Conservation (phyloP, 148 eudicot species). For the Polygonum aviculare region DNA sequence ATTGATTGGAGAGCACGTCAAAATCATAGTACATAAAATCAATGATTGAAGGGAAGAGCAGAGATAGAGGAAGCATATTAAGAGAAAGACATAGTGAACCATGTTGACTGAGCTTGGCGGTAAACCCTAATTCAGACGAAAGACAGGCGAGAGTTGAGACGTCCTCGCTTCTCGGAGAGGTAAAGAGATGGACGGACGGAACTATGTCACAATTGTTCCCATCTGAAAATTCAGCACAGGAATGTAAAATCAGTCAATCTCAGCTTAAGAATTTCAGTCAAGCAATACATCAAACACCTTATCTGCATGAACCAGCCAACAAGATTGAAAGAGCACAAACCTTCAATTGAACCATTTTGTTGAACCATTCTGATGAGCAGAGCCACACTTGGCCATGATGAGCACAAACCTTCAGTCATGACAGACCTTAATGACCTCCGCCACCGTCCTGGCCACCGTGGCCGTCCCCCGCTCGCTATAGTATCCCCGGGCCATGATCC, state of each 20-base stretch:
- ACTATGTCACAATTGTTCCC: no score
- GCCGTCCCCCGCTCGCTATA: conserved; percentile 84
- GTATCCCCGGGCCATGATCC: conserved; percentile 85
- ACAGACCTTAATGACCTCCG: conserved; percentile 75
- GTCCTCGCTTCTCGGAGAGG: not conserved
- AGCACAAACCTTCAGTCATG: conserved; percentile 30
- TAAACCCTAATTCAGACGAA: conserved; percentile 1
- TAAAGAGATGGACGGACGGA: not conserved
- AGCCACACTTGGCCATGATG: no score
- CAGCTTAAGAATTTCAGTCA: no score
- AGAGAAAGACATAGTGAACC: conserved; percentile 10
- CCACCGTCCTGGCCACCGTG: conserved; percentile 55
- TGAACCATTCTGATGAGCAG: no score
- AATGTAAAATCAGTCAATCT: no score
- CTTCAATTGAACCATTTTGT: no score
- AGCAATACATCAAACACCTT: no score
- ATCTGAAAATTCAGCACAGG: no score
- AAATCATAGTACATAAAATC: not conserved
- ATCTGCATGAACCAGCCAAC: no score
- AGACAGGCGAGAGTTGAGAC: not conserved
- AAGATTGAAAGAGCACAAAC: no score
- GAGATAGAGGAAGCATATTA: not conserved
- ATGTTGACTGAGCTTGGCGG: conserved; percentile 13
- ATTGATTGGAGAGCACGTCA: not conserved
- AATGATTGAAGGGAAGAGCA: not conserved